phyloP scores from a whole-genome alignment of 1,284 basidiomycete genomes.

The Phellopilus nigrolimitatus region DNA sequence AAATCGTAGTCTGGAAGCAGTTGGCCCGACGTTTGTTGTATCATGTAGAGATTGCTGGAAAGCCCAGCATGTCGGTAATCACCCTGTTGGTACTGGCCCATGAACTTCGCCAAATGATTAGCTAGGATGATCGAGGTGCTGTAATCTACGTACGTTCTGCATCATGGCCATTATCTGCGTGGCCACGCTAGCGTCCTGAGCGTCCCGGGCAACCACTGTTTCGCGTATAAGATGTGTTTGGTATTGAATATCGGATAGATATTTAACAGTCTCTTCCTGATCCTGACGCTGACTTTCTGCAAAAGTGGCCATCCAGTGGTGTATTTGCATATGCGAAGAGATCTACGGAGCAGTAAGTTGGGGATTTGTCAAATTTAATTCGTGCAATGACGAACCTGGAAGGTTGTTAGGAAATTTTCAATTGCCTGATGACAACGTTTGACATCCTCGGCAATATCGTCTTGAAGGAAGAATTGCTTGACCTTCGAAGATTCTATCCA shows the following conservation, averaged over 20 bases:
- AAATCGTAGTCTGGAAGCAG: conserved; percentile 47
- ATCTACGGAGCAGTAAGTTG: conserved; percentile 31
- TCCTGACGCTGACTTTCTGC: conserved; percentile 35
- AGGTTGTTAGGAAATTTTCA: conserved; percentile 36
- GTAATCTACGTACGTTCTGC: conserved; percentile 35
- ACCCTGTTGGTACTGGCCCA: conserved; percentile 33
- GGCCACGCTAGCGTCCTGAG: conserved; percentile 37
- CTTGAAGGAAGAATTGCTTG: conserved; percentile 41
- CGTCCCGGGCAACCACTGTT: conserved; percentile 28
- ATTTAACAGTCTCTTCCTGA: conserved; percentile 37
- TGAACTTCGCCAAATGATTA: conserved; percentile 25
- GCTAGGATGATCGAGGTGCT: no score
- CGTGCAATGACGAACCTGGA: conserved; percentile 33
- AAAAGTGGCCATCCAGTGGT: conserved; percentile 43
- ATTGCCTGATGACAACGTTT: conserved; percentile 37
- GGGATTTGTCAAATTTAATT: neutral
- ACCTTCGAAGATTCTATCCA: conserved; percentile 37
- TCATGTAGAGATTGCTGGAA: conserved; percentile 42
- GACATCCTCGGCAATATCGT: conserved; percentile 39
- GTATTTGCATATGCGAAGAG: conserved; percentile 39
- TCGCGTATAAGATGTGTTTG: conserved; percentile 33
- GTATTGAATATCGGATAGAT: conserved; percentile 40
- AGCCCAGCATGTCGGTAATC: conserved; percentile 38
- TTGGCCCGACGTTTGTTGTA: conserved; percentile 39
- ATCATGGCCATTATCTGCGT: conserved; percentile 42